Percentiles rank a stretch among this genome's conserved stretches.
phyloP scores from a whole-genome alignment of 2,329 filamentous ascomycete species.

The Calonectria ilicicola region DNA sequence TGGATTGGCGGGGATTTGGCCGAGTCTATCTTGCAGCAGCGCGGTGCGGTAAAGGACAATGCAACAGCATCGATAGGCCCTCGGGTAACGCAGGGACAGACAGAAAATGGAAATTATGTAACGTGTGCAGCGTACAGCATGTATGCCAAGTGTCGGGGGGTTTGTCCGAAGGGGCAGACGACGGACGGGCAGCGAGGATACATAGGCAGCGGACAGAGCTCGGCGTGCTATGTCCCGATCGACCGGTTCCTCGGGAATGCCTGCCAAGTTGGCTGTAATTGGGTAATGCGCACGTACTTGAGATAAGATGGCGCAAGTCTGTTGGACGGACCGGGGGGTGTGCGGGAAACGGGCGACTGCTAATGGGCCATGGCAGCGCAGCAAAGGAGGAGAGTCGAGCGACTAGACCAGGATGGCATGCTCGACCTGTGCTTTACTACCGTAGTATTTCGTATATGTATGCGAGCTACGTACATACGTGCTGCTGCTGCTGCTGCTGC shows the following conservation, averaged over 20 bases:
- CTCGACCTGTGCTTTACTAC: not conserved
- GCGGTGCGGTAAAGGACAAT: not conserved
- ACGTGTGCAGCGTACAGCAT: not conserved
- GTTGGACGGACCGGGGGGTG: not conserved
- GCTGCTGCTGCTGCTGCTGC: not conserved
- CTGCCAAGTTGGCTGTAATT: slow-evolving; percentile 16
- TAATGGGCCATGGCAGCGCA: not conserved
- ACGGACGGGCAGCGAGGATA: not conserved
- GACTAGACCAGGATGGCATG: slow-evolving; percentile 6
- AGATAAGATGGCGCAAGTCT: slow-evolving; percentile 3
- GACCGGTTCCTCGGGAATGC: slow-evolving; percentile 22
- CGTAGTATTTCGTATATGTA: slow-evolving; percentile 18
- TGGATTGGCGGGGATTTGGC: slow-evolving; percentile 11
- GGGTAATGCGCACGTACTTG: not conserved
- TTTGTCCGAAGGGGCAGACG: not conserved
- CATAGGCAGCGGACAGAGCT: slow-evolving; percentile 1
- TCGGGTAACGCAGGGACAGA: not conserved
- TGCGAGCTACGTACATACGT: not conserved
- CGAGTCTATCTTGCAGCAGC: slow-evolving; percentile 9
- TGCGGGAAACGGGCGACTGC: not conserved
- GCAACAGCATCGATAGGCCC: not conserved
- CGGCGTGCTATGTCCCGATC: slow-evolving; percentile 24
- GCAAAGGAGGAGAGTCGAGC: not conserved
- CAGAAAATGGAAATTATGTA: not conserved
- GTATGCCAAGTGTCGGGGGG: not conserved